Conservation (phyloP, 257 asterid species). For the Agastache rugosa region DNA sequence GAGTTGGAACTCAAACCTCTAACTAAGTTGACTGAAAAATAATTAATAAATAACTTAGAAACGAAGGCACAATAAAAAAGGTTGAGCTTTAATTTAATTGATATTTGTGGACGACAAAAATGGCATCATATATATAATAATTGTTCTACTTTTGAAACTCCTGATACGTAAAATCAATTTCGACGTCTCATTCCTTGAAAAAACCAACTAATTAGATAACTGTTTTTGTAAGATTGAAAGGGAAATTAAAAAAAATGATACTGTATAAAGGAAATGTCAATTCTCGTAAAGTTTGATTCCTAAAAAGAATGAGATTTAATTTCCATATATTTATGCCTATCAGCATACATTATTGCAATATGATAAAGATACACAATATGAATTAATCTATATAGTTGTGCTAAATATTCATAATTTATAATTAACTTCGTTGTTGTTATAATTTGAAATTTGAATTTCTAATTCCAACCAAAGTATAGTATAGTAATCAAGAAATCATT, state of each 20-base stretch:
- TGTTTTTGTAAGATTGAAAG: background rate
- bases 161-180: background rate
- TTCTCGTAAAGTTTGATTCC: slow-evolving; percentile 11
- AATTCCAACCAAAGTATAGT: no score
- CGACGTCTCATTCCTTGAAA: slow-evolving; percentile 14
- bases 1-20: no score
- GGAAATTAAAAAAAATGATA: background rate
- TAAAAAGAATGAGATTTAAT: background rate
- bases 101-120: background rate
- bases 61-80: slow-evolving; percentile 20
- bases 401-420: no score
- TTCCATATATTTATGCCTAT: background rate
- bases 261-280: slow-evolving; percentile 22
- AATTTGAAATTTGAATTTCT: no score
- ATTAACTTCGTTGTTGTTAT: no score
- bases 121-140: background rate
- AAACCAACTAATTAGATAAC: background rate
- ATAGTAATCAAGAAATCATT: background rate
- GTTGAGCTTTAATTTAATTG: background rate
- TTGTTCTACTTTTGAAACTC: background rate
- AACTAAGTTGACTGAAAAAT: no score
- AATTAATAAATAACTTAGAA: background rate
- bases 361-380: no score
- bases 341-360: background rate
- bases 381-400: no score